Evolutionary conservation across 1,284 basidiomycete genomes (phyloP).

Genomic region (Phlebopus sp.): DNA sequence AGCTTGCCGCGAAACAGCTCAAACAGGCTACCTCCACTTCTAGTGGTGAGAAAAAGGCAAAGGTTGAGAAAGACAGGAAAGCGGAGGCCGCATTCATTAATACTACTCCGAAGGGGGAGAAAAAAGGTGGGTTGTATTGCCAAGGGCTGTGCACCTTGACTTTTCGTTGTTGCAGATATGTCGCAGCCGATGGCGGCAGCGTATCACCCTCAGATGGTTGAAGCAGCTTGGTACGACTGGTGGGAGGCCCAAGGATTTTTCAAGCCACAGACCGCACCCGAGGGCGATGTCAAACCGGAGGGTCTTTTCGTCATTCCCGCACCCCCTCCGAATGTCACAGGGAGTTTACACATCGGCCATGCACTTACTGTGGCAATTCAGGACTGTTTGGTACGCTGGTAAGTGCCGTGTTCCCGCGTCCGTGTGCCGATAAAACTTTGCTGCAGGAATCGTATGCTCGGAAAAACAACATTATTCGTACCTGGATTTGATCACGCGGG

Average conservation of each 20-base stretch:
- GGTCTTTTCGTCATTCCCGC: slow-evolving; percentile 86
- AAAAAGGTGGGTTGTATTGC: slow-evolving; percentile 65
- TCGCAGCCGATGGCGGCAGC: slow-evolving; percentile 84
- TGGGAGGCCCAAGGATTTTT: slow-evolving; percentile 93
- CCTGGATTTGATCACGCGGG: slow-evolving; percentile 99
- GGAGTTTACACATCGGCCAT: slow-evolving; percentile 95
- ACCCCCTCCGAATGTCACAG: slow-evolving; percentile 99
- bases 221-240: slow-evolving; percentile 99
- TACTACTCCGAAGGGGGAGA: slow-evolving; percentile 82
- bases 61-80: slow-evolving; percentile 73
- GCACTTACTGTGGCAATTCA: slow-evolving; percentile 93
- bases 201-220: slow-evolving; percentile 95
- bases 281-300: slow-evolving; percentile 57
- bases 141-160: slow-evolving; percentile 1
- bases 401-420: slow-evolving; percentile 22
- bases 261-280: slow-evolving; percentile 66
- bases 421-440: neutral
- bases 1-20: slow-evolving; percentile 72
- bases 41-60: slow-evolving; percentile 63
- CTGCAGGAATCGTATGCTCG: slow-evolving; percentile 90
- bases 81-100: slow-evolving; percentile 78
- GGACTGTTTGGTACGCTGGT: slow-evolving; percentile 88
- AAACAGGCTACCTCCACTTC: slow-evolving; percentile 48
- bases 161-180: slow-evolving; percentile 56
- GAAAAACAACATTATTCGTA: slow-evolving; percentile 86